A percentile compares a stretch with the other conserved stretches of the same genome.
phyloP scores from a whole-genome alignment of 176 grass and related monocot species.

The Alloteropsis semialata region DNA sequence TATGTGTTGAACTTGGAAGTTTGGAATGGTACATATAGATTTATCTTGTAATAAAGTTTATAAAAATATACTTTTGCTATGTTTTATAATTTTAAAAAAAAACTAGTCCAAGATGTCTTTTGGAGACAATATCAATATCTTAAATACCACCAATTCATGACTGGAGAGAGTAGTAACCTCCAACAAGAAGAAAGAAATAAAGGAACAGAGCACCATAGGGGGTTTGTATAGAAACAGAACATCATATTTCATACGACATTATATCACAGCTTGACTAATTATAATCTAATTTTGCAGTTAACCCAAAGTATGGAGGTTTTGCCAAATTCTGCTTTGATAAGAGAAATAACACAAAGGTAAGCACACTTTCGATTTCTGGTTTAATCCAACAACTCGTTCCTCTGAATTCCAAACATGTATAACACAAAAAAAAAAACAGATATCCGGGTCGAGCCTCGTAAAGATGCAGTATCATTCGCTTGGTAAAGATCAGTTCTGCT shows the following conservation, averaged over 20 bases:
- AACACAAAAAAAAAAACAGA: slow-evolving; percentile 4
- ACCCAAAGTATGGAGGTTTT: slow-evolving; percentile 46
- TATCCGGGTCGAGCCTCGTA: not conserved
- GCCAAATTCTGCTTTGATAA: slow-evolving; percentile 44
- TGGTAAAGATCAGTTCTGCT: slow-evolving; percentile 47
- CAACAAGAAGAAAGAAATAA: not conserved
- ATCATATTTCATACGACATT: not conserved
- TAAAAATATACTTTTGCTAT: not conserved
- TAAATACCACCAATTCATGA: too few species aligned
- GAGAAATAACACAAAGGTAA: slow-evolving; percentile 29
- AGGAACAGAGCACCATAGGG: not conserved
- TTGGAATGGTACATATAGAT: not conserved
- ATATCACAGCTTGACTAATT: not conserved
- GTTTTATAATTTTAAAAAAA: too few species aligned
- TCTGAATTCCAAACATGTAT: not conserved
- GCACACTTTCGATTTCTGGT: not conserved
- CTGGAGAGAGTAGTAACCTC: not conserved
- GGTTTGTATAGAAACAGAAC: not conserved
- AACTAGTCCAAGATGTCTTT: too few species aligned
- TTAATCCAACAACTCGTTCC: not conserved
- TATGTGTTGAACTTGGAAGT: not conserved
- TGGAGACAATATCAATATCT: too few species aligned
- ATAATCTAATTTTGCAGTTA: slow-evolving; percentile 27
- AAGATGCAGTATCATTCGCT: slow-evolving; percentile 38
- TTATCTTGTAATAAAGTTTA: not conserved